Conservation (phyloP, 116 monocot genomes). For the Iris pallida region DNA sequence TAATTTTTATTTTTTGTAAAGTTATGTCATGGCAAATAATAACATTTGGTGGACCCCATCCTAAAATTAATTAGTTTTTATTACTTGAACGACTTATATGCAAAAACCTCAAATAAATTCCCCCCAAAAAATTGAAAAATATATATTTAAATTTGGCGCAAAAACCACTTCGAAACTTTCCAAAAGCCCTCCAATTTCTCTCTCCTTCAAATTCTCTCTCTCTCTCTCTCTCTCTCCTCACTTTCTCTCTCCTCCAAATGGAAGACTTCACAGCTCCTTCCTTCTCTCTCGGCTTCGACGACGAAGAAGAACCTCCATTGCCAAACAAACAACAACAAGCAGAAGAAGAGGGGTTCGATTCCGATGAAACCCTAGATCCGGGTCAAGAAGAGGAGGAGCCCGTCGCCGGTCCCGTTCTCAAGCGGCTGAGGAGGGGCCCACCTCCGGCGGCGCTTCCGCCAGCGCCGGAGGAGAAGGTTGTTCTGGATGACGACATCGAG, state of each 20-base stretch:
- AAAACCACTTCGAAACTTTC: no score
- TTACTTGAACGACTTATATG: no score
- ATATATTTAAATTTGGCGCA: no score
- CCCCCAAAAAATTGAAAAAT: no score
- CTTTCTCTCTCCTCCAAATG: background rate
- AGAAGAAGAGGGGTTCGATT: conserved; percentile 6
- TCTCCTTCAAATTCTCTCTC: background rate
- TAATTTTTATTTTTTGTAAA: no score
- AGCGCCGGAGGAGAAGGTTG: background rate
- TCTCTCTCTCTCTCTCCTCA: background rate
- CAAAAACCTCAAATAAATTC: no score
- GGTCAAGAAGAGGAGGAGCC: background rate
- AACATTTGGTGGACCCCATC: no score
- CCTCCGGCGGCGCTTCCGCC: conserved; percentile 3
- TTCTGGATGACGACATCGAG: conserved; percentile 69
- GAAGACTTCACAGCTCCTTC: conserved; percentile 64
- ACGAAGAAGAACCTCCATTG: conserved; percentile 22
- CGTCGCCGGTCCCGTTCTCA: conserved; percentile 18
- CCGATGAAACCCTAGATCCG: background rate
- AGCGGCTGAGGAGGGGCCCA: conserved; percentile 48
- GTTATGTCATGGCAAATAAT: no score
- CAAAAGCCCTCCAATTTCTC: background rate
- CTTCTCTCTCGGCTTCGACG: conserved; percentile 78
- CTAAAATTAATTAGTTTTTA: no score
- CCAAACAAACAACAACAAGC: background rate